These are phyloP conservation scores for Ustilago trichophora DNA, from an alignment of 1,284 basidiomycete species.

Conservation along the genomic window DNA sequence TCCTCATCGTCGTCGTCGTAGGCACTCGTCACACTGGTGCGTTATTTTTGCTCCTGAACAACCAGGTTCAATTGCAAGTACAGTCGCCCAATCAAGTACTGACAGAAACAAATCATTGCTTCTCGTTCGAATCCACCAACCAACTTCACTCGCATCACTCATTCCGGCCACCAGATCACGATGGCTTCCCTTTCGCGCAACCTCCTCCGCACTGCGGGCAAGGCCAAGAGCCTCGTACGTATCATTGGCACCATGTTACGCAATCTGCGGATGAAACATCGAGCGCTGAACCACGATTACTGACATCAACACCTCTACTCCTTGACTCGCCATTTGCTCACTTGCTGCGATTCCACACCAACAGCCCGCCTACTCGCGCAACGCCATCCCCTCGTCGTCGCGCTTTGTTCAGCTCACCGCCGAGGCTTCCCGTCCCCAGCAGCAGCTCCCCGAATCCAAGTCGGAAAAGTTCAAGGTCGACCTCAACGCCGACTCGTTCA, in stretches of 20 bases:
- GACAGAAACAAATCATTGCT: no score
- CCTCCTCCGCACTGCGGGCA: slow-evolving; percentile 46
- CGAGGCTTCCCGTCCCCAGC: slow-evolving; percentile 47
- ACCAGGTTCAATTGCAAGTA: no score
- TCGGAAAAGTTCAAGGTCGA: slow-evolving; percentile 76
- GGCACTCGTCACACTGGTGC: slow-evolving; percentile 4
- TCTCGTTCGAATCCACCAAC: no score
- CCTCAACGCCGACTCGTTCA: slow-evolving; percentile 91
- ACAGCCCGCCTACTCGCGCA: slow-evolving; percentile 45
- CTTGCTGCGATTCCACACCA: no score
- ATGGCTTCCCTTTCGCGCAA: slow-evolving; percentile 45
- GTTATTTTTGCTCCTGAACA: no score
- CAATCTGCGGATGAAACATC: no score
- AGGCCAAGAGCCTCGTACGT: slow-evolving; percentile 33
- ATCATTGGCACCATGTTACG: background rate
- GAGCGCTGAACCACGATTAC: no score
- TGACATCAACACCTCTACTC: background rate
- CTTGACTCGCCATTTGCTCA: no score
- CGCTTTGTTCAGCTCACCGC: slow-evolving; percentile 58
- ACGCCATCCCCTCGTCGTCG: slow-evolving; percentile 47
- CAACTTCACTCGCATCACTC: background rate
- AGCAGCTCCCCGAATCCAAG: slow-evolving; percentile 43
- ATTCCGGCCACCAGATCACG: slow-evolving; percentile 7
- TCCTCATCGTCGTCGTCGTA: slow-evolving; percentile 5
- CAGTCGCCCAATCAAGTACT: no score